A percentile compares a stretch with the other conserved stretches of the same genome.
Conservation (phyloP, 306 rosid genomes). For the Vigna nakashimae region DNA sequence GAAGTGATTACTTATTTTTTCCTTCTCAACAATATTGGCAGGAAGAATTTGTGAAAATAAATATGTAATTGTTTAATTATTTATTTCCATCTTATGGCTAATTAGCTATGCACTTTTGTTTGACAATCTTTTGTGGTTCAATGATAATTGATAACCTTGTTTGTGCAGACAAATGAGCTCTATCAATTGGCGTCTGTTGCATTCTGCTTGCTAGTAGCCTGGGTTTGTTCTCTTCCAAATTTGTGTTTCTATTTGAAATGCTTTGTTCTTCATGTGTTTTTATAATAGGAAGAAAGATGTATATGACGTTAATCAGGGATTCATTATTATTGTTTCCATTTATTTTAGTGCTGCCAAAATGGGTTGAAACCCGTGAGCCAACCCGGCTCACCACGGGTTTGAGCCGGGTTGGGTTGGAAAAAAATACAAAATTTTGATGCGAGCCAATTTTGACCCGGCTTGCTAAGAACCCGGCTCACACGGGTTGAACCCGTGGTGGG, state of each 20-base stretch:
- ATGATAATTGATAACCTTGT: conserved; percentile 39
- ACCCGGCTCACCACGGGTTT: too few relatives aligned
- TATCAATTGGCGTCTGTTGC: conserved; percentile 97
- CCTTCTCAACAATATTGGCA: conserved; percentile 12
- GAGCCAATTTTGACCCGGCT: too few relatives aligned
- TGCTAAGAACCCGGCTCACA: too few relatives aligned
- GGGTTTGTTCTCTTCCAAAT: conserved; percentile 68
- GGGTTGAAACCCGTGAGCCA: too few relatives aligned
- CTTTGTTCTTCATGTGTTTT: conserved; percentile 22
- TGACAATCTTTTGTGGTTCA: conserved; percentile 27
- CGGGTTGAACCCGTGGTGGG: too few relatives aligned
- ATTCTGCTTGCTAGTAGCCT: conserved; percentile 94
- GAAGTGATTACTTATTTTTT: conserved; percentile 30
- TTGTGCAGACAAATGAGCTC: conserved; percentile 93
- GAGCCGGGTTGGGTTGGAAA: too few relatives aligned
- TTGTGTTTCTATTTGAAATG: conserved; percentile 35
- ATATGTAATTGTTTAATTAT: conserved; percentile 39
- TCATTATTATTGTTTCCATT: too few relatives aligned
- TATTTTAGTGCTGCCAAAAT: too few relatives aligned
- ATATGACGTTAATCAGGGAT: neutral
- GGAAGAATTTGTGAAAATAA: conserved; percentile 32
- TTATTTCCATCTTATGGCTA: conserved; percentile 26
- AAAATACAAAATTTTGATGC: too few relatives aligned
- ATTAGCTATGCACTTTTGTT: conserved; percentile 37
- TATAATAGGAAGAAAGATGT: conserved; percentile 3